Evolutionary conservation across 2,329 filamentous ascomycete genomes (phyloP), one percentile per base, ranked within the genome.

Genomic region (Sporothrix euskadiensis): DNA sequence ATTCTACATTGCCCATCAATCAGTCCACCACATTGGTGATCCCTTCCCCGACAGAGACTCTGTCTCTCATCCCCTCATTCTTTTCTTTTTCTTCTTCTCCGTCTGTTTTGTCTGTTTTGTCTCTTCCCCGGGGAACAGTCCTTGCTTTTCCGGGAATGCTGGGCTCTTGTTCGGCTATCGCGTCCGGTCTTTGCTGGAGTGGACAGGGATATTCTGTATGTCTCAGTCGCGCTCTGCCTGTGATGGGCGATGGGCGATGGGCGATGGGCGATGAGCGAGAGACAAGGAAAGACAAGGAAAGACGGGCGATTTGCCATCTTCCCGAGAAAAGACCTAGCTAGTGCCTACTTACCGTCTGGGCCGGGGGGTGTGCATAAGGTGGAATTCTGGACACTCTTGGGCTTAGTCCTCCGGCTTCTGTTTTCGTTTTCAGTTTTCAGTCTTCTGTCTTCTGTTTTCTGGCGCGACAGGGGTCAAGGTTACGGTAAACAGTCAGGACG

Each of bases 91-190:
- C 26, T 26, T 26, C 26, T 2, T 26, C 26, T 26, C 26, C 26
- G 26, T 26, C 26, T 26, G 26, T 26, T 41, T 32, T 9, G 9
- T 1, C 9, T 9, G 14, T 39, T 19, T 35, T 10, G 30, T 65
- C 8, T 7, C 26, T 14, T 61, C 16, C 30, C 44, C 44, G 65
- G 47, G 47, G 30, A 49, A 68, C 22, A 35, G 65, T 30, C 65
- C n/a, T 61, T 61, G 41, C 63, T 14, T 69, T 47, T 52, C 71
- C 71, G 71, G 52, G 71, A 73, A 49, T 63, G 71, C 71, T 63
- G 63, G 35, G 35, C 4, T 35, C 8, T 35, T 54, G 16, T 73
- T 69, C 71, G 71, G 71, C 71, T 73, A 73, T 73, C 63, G 57
- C 19, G 7, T 41, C 54, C 71, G 39, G 30, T 56, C 26, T 26